phyloP scores from a whole-genome alignment of 305 asterid species.

The Salvia sclarea region DNA sequence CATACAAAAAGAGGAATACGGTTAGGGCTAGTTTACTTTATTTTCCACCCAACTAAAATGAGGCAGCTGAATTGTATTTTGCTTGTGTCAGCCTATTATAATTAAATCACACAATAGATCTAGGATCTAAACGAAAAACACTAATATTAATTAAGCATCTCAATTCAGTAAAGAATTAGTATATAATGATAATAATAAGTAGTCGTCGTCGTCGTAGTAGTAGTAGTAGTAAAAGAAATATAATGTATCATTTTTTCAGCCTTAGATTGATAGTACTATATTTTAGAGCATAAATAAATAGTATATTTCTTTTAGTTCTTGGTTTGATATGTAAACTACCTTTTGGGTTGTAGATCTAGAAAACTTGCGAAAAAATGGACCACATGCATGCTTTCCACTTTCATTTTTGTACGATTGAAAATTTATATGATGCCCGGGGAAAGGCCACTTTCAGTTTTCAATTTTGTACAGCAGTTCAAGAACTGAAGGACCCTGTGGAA shows the following conservation, averaged over 20 bases:
- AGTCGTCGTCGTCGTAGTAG: no score
- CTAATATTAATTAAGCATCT: background rate
- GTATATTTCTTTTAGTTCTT: background rate
- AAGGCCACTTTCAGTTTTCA: background rate
- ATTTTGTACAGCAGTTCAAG: conserved; percentile 7
- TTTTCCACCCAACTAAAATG: background rate
- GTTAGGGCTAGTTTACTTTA: background rate
- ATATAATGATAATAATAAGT: no score
- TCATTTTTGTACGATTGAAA: background rate
- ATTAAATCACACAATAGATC: background rate
- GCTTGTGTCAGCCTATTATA: background rate
- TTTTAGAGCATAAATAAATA: background rate
- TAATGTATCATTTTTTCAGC: background rate
- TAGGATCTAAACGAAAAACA: background rate
- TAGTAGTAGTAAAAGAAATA: no score
- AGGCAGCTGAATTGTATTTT: background rate
- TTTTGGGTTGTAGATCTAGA: background rate
- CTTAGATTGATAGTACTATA: background rate
- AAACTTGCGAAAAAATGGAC: background rate
- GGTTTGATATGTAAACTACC: background rate
- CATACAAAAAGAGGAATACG: background rate
- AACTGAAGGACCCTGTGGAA: background rate
- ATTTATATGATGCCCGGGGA: background rate
- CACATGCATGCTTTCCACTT: conserved; percentile 1
- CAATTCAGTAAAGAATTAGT: no score